phyloP scores from a whole-genome alignment of 176 grass and related monocot genomes.

The Triticum timopheevii region DNA sequence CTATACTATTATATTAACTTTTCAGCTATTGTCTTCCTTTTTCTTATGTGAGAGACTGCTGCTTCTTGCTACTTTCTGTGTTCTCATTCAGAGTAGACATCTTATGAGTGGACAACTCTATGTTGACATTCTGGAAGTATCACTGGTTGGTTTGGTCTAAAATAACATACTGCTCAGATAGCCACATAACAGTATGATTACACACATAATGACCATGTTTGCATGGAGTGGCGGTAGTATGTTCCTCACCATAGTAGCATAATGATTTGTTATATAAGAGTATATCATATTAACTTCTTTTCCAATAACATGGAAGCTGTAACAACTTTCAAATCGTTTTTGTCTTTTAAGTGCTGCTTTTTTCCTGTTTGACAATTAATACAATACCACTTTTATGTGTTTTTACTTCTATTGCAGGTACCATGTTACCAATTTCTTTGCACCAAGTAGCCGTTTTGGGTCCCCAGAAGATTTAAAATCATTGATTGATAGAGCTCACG shows the following conservation, averaged over 20 bases:
- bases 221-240: background rate
- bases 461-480: slow-evolving; percentile 97
- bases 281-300: background rate
- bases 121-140: slow-evolving; percentile 4
- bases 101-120: background rate
- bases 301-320: background rate
- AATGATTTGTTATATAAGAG: background rate
- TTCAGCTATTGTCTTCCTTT: background rate
- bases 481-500: slow-evolving; percentile 94
- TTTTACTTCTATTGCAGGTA: slow-evolving; percentile 66
- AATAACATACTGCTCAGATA: background rate
- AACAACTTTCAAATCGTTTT: background rate
- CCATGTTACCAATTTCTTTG: slow-evolving; percentile 99
- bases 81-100: background rate
- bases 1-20: background rate
- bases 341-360: background rate
- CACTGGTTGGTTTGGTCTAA: background rate
- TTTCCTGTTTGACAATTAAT: background rate
- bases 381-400: slow-evolving; percentile 1
- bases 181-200: background rate
- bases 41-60: slow-evolving; percentile 3
- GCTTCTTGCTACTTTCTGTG: background rate
- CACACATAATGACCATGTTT: slow-evolving; percentile 2
- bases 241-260: slow-evolving; percentile 1
- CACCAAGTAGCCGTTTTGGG: slow-evolving; percentile 97